Conservation (phyloP, 2,329 filamentous ascomycete species). For the Penicillium sp. region DNA sequence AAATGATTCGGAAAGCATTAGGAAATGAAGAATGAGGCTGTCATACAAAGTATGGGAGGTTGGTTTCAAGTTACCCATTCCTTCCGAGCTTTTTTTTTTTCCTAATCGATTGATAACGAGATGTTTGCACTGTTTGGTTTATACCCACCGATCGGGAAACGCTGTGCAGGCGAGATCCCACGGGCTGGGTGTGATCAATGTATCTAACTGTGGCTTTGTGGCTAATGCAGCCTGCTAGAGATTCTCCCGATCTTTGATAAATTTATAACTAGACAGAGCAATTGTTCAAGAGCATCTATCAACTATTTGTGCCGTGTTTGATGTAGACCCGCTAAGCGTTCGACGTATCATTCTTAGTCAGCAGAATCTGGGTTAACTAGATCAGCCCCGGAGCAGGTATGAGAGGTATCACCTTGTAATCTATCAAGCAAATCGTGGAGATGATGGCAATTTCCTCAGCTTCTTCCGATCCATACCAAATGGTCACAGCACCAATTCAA, state of each 20-base stretch:
- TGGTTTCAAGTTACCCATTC: slow-evolving; percentile 16
- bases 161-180: not conserved
- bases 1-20: slow-evolving; percentile 52
- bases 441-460: not conserved
- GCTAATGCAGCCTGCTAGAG: slow-evolving; percentile 13
- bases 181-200: slow-evolving; percentile 17
- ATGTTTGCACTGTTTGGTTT: slow-evolving; percentile 39
- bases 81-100: slow-evolving; percentile 21
- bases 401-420: slow-evolving; percentile 6
- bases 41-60: slow-evolving; percentile 20
- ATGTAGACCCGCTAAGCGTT: not conserved
- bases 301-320: slow-evolving; percentile 8
- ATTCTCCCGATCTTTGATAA: not conserved
- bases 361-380: not conserved
- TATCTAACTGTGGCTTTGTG: slow-evolving; percentile 1
- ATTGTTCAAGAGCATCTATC: slow-evolving; percentile 12
- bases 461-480: not conserved
- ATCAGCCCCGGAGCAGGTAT: not conserved
- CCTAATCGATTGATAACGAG: slow-evolving; percentile 27
- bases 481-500: not conserved
- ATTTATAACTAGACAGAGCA: not conserved
- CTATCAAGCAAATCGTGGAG: not conserved
- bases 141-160: not conserved
- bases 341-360: slow-evolving; percentile 17
- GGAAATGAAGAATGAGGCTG: slow-evolving; percentile 21